These are phyloP conservation scores for Yamadazyma jaroonii DNA, from an alignment of 1,139 yeast genomes.

Conservation along the genomic window DNA sequence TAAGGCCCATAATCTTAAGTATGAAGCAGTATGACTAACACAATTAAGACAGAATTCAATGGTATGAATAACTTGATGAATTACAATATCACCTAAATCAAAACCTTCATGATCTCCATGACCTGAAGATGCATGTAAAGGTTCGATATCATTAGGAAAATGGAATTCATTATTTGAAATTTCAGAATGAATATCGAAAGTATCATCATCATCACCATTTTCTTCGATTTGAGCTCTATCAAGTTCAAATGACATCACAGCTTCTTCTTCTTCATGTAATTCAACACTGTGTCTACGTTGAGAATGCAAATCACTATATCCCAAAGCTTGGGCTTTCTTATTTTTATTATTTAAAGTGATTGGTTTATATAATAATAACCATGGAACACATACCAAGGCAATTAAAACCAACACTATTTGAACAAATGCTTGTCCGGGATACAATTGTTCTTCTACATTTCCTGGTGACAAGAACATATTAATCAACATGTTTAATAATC, in stretches of 20 bases:
- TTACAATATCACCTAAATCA: constrained; percentile 88
- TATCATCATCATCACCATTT: constrained; percentile 1
- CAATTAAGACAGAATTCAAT: constrained; percentile 97
- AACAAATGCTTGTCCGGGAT: constrained; percentile 78
- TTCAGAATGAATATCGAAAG: constrained; percentile 18
- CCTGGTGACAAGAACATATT: constrained; percentile 97
- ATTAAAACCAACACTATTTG: constrained; percentile 71
- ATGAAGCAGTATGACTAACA: constrained; percentile 97
- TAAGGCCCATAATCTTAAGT: constrained; percentile 93
- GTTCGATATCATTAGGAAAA: constrained; percentile 50
- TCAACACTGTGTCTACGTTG: constrained; percentile 31
- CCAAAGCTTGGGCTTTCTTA: constrained; percentile 31
- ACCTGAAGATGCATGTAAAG: constrained; percentile 30
- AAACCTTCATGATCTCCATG: constrained; percentile 47
- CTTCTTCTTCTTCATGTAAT: constrained; percentile 33
- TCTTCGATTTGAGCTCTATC: constrained; percentile 9
- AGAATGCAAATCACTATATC: constrained; percentile 36
- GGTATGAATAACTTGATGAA: constrained; percentile 97
- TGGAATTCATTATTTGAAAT: constrained; percentile 21
- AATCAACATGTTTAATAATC: constrained; percentile 89
- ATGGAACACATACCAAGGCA: constrained; percentile 91
- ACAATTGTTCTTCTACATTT: constrained; percentile 73
- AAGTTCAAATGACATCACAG: constrained; percentile 24
- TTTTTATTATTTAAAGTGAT: constrained; percentile 52
- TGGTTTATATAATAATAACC: constrained; percentile 91